These are phyloP conservation scores for Exophiala sp. DNA, from an alignment of 2,329 filamentous ascomycete genomes.

Conservation along the genomic window DNA sequence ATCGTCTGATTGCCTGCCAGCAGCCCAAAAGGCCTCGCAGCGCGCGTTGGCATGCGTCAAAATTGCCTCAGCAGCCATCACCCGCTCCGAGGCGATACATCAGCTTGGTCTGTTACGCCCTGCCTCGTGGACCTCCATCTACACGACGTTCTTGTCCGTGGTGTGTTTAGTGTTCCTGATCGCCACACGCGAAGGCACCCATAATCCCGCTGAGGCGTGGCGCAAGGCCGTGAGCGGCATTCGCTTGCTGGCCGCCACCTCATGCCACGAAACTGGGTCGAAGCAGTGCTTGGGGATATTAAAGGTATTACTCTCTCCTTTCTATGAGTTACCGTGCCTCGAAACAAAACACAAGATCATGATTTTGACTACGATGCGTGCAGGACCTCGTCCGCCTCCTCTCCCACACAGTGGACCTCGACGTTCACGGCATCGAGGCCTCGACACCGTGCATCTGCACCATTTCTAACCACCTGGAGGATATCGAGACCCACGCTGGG, in stretches of 20 bases:
- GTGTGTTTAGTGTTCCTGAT: conserved; percentile 21
- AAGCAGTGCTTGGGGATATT: conserved; percentile 19
- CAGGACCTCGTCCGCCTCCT: conserved; percentile 15
- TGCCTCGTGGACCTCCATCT: conserved; percentile 22
- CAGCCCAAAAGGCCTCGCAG: conserved; percentile 8
- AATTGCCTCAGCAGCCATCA: conserved; percentile 17
- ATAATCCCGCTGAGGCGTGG: conserved; percentile 8
- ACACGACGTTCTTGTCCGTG: conserved; percentile 22
- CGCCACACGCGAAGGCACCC: conserved; percentile 16
- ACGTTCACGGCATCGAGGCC: conserved; percentile 1
- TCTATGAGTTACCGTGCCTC: too few relatives aligned
- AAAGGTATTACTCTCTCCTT: conserved; percentile 1
- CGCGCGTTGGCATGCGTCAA: conserved; percentile 20
- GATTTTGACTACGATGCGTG: background rate
- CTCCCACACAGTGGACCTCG: conserved; percentile 12
- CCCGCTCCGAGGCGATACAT: conserved; percentile 16
- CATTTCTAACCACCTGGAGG: background rate
- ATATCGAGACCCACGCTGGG: background rate
- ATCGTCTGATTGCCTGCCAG: conserved; percentile 10
- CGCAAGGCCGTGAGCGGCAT: conserved; percentile 19
- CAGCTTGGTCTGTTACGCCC: conserved; percentile 17
- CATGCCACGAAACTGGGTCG: conserved; percentile 21
- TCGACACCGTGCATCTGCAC: background rate
- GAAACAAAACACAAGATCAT: too few relatives aligned
- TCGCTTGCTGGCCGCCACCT: conserved; percentile 16